phyloP scores from a whole-genome alignment of 1,284 basidiomycete species.

The Athelia psychrophila region DNA sequence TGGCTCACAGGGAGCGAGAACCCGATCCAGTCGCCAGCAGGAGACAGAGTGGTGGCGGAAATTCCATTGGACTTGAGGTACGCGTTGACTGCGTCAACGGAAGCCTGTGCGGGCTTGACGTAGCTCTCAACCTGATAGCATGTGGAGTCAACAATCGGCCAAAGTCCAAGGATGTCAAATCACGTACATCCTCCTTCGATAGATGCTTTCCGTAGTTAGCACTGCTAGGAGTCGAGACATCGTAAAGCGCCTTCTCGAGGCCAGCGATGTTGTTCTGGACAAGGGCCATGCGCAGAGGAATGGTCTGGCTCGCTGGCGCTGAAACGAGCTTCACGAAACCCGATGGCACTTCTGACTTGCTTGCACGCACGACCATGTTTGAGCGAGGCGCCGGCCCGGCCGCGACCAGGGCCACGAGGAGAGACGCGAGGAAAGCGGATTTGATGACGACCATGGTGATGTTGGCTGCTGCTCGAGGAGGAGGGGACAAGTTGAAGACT shows the following conservation, averaged over 20 bases:
- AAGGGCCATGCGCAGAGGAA: constrained; percentile 37
- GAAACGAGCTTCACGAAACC: constrained; percentile 33
- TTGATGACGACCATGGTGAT: neutral
- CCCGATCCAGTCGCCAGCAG: constrained; percentile 41
- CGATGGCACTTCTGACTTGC: constrained; percentile 19
- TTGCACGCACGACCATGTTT: neutral
- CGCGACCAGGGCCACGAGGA: neutral
- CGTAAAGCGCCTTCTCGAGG: constrained; percentile 36
- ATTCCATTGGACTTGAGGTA: constrained; percentile 44
- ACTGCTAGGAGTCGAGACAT: constrained; percentile 43
- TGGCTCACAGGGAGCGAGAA: constrained; percentile 39
- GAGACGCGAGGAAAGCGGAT: neutral
- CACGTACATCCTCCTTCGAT: constrained; percentile 39
- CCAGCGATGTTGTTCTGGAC: constrained; percentile 33
- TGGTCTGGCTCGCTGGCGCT: constrained; percentile 29
- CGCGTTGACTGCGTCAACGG: constrained; percentile 34
- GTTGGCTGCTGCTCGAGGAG: neutral
- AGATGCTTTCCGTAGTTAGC: constrained; percentile 45
- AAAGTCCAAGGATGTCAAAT: neutral
- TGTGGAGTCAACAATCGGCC: neutral
- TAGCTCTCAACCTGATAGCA: constrained; percentile 32
- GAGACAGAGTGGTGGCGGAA: constrained; percentile 22
- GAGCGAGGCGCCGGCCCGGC: constrained; percentile 1
- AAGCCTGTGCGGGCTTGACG: constrained; percentile 36
- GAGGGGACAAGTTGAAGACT: neutral